phyloP scores from a whole-genome alignment of 805 yeast species.

The Lachancea mirantina region DNA sequence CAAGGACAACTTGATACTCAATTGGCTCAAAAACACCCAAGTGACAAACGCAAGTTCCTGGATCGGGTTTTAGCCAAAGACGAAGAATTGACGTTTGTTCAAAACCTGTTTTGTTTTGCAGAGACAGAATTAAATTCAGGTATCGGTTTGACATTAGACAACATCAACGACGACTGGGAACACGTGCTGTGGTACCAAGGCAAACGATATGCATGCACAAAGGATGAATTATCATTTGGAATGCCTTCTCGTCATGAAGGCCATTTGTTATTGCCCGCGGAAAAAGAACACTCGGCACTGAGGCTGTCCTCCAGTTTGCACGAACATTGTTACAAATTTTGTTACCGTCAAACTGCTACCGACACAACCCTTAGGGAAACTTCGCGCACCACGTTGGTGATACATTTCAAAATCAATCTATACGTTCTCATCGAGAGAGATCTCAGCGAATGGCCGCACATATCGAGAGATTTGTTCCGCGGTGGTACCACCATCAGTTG shows the following conservation, averaged over 20 bases:
- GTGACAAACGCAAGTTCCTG: slow-evolving; percentile 1
- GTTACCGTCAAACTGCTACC: not conserved
- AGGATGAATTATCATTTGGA: slow-evolving; percentile 1
- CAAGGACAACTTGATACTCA: slow-evolving; percentile 4
- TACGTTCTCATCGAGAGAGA: slow-evolving; percentile 4
- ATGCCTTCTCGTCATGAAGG: not conserved
- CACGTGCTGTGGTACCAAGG: slow-evolving; percentile 3
- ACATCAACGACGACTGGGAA: slow-evolving; percentile 6
- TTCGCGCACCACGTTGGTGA: slow-evolving; percentile 3
- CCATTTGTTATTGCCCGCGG: not conserved
- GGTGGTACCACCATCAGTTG: slow-evolving; percentile 1
- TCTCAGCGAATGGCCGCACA: slow-evolving; percentile 4
- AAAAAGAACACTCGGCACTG: not conserved
- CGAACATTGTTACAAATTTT: slow-evolving; percentile 4
- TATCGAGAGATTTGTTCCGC: slow-evolving; percentile 2
- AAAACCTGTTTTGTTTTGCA: slow-evolving; percentile 10
- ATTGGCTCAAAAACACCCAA: slow-evolving; percentile 1
- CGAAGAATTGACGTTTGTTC: slow-evolving; percentile 3
- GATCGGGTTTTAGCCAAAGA: slow-evolving; percentile 2
- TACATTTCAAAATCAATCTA: slow-evolving; percentile 1
- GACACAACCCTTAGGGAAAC: slow-evolving; percentile 3
- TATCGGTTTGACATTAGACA: not conserved
- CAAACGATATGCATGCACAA: not conserved
- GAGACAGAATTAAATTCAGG: slow-evolving; percentile 4
- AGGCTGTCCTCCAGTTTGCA: no score